Conservation (phyloP, 2,329 filamentous ascomycete genomes). For the Pestalotiopsis sp. region DNA sequence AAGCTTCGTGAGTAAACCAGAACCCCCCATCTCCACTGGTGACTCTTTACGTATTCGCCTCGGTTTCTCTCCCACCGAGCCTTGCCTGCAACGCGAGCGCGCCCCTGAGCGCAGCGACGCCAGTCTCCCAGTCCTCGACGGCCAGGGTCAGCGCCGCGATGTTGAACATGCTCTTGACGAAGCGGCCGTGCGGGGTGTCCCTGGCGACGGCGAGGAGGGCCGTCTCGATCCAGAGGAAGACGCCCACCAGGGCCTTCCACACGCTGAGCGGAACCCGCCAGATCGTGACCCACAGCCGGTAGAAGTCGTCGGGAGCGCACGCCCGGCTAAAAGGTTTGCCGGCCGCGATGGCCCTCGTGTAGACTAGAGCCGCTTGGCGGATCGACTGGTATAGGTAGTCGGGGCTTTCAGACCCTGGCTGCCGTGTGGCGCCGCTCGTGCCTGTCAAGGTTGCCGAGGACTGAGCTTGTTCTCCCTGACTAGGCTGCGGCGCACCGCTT, state of each 20-base stretch:
- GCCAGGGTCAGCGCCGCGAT: constrained; percentile 6
- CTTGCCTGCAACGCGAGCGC: neutral
- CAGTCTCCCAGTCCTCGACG: constrained; percentile 6
- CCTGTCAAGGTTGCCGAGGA: neutral
- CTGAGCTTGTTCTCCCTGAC: neutral
- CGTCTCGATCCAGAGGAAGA: constrained; percentile 52
- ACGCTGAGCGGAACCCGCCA: constrained; percentile 49
- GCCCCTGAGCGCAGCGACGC: neutral
- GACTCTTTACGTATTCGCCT: neutral
- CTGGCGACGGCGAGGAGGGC: constrained; percentile 44
- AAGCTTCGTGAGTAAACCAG: neutral
- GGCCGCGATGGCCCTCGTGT: constrained; percentile 46
- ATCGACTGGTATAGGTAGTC: constrained; percentile 52
- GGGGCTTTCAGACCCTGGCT: constrained; percentile 18
- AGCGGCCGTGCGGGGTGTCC: constrained; percentile 41
- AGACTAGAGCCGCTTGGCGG: constrained; percentile 48
- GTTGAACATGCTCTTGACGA: constrained; percentile 48
- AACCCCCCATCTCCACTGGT: neutral
- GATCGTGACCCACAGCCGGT: constrained; percentile 46
- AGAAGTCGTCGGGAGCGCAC: constrained; percentile 42
- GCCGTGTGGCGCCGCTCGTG: neutral
- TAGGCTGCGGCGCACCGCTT: neutral
- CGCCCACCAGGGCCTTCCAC: constrained; percentile 50
- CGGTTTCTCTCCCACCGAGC: neutral
- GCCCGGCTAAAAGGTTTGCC: constrained; percentile 44